phyloP scores from a whole-genome alignment of 768 basidiomycete species.

The Suillus ampliporus region DNA sequence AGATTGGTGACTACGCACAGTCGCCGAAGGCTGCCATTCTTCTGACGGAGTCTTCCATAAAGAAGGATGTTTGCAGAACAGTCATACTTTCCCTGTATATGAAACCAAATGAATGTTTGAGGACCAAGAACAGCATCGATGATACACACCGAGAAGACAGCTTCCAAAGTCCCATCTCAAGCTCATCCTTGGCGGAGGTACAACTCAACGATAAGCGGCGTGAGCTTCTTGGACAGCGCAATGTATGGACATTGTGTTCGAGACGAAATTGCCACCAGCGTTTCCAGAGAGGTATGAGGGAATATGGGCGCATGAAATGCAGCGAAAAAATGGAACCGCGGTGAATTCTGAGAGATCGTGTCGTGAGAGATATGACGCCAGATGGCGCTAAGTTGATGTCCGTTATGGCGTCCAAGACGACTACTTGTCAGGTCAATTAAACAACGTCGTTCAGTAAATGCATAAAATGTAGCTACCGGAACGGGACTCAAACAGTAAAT shows the following conservation, averaged over 20 bases:
- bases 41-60: conserved; percentile 83
- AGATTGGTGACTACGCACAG: conserved; percentile 42
- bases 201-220: conserved; percentile 84
- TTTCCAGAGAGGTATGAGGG: conserved; percentile 17
- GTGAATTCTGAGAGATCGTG: conserved; percentile 85
- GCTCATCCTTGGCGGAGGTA: conserved; percentile 49
- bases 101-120: neutral
- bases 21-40: conserved; percentile 56
- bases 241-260: conserved; percentile 84
- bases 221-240: conserved; percentile 84
- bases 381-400: conserved; percentile 66
- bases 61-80: conserved; percentile 86
- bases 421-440: conserved; percentile 50
- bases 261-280: conserved; percentile 25
- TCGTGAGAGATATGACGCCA: conserved; percentile 72
- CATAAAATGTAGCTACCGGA: conserved; percentile 54
- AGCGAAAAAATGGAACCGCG: conserved; percentile 86
- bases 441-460: neutral
- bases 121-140: neutral
- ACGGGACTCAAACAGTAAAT: conserved; percentile 81
- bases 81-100: conserved; percentile 83
- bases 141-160: conserved; percentile 70
- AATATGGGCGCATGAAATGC: conserved; percentile 57
- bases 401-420: conserved; percentile 73
- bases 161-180: conserved; percentile 79